Evolutionary conservation across 805 yeast species (phyloP), one percentile per base, ranked within the genome.

Genomic region (Saccharomycopsis javanensis): DNA sequence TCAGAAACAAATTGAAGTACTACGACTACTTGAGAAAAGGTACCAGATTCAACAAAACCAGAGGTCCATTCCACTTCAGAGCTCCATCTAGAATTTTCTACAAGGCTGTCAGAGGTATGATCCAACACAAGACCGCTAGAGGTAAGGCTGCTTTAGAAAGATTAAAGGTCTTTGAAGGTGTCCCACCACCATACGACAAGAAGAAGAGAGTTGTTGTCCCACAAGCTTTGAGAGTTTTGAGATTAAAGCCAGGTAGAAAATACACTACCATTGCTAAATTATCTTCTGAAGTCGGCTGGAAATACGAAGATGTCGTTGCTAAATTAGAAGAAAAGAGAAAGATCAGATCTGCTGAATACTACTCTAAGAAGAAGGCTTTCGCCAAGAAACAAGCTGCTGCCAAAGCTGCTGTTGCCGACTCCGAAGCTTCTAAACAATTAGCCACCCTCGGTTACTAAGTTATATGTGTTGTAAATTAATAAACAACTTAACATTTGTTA

Each of bases 21-120:
- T 97, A 91, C 80, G 99, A 95, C 77, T 94, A 91, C 90, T 86
- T 94, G 79, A 91, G 99, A 86, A 94, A 94, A 86, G 88, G 95
- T 72, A 91, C 99, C 75, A 87, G 96, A 81, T 94, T 78, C 91
- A 94, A 94, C 96, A 90, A 90, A 82, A 86, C 83, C 73, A 86
- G 90, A 78, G 99, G 99, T 82, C 98, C 98, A 74, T 94, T 92
- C 97, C 99, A 94, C 79, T 94, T 94, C 96, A 94, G 98, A 81
- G 99, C 99, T 65, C 99, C 99, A 78, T 91, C 98, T 65, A 90
- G 98, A 82, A 92, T 94, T 80, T 90, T 94, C 80, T 91, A 91
- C 95, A 94, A 94, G 87, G 97, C 99, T 73, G 79, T 94, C 76
- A 88, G 96, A 77, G 99, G 99, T 81, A 94, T 94, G 99, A 81